Evolutionary conservation across 768 basidiomycete genomes (phyloP).

Genomic region (Leccinum subgranulosum): DNA sequence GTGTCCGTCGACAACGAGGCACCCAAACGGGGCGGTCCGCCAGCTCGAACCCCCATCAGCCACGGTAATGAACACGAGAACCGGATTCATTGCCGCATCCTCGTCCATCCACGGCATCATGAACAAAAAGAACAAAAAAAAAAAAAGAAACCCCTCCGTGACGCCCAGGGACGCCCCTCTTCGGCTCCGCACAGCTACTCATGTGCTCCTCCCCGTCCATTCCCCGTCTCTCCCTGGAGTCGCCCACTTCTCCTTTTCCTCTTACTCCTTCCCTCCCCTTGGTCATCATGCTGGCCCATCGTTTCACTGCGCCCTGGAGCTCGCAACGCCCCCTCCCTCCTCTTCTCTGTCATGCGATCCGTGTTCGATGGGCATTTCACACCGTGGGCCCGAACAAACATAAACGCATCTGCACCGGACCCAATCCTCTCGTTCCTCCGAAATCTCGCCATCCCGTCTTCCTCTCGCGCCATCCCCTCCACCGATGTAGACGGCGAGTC

Average conservation of each 20-base stretch:
- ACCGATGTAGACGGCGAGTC: not conserved
- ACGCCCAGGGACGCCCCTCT: slow-evolving; percentile 21
- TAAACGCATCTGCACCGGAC: not conserved
- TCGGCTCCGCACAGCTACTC: slow-evolving; percentile 1
- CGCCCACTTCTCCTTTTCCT: not conserved
- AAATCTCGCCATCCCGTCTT: not conserved
- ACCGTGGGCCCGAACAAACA: not conserved
- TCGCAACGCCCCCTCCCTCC: not conserved
- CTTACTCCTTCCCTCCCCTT: not conserved
- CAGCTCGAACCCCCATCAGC: not conserved
- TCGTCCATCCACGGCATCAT: not conserved
- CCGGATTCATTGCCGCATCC: not conserved
- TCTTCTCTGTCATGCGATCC: not conserved
- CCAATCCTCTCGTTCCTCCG: not conserved
- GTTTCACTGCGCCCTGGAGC: not conserved
- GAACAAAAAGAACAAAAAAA: slow-evolving; percentile 40
- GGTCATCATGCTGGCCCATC: not conserved
- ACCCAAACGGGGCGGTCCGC: not conserved
- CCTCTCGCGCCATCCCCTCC: not conserved
- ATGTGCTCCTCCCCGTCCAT: not conserved
- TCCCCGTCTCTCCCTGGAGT: not conserved
- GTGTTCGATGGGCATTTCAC: not conserved
- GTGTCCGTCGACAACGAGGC: slow-evolving; percentile 1
- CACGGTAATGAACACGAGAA: slow-evolving; percentile 26
- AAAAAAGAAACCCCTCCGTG: slow-evolving; percentile 35